Conservation (phyloP, 257 asterid genomes). For the Fraxinus pennsylvanica region DNA sequence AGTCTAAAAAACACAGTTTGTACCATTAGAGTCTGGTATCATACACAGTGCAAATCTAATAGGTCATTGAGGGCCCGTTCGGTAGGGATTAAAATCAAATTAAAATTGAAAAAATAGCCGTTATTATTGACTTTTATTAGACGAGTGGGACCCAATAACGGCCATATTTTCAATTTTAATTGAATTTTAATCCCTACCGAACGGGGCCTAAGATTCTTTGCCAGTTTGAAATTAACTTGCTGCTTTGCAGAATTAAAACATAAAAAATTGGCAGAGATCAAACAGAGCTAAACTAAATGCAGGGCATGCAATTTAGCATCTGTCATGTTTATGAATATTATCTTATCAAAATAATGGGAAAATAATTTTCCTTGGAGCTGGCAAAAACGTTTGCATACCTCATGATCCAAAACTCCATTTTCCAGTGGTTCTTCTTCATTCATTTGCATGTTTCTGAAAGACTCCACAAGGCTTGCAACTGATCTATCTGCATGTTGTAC, state of each 20-base stretch:
- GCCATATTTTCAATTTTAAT: too few species aligned
- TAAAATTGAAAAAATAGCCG: too few species aligned
- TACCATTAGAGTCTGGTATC: constrained; percentile 1
- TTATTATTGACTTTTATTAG: too few species aligned
- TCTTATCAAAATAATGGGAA: not conserved
- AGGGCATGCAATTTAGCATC: not conserved
- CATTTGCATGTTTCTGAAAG: constrained; percentile 67
- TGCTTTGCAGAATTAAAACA: not conserved
- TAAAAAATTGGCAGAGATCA: not conserved
- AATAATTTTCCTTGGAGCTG: not conserved
- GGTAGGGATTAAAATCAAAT: too few species aligned
- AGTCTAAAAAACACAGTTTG: not conserved
- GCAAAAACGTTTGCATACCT: constrained; percentile 40
- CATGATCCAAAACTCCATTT: constrained; percentile 78
- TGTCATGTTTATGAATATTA: not conserved
- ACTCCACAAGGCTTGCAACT: constrained; percentile 74
- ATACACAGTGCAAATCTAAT: not conserved
- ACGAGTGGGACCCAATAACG: too few species aligned
- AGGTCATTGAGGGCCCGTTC: not conserved
- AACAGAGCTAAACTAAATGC: not conserved
- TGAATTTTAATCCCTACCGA: too few species aligned
- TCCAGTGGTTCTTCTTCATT: constrained; percentile 71
- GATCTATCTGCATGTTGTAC: constrained; percentile 59
- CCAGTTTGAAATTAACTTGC: not conserved
- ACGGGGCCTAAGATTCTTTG: not conserved